Evolutionary conservation across 1,139 yeast genomes (phyloP).

Genomic region (Suhomyces yuchorum): DNA sequence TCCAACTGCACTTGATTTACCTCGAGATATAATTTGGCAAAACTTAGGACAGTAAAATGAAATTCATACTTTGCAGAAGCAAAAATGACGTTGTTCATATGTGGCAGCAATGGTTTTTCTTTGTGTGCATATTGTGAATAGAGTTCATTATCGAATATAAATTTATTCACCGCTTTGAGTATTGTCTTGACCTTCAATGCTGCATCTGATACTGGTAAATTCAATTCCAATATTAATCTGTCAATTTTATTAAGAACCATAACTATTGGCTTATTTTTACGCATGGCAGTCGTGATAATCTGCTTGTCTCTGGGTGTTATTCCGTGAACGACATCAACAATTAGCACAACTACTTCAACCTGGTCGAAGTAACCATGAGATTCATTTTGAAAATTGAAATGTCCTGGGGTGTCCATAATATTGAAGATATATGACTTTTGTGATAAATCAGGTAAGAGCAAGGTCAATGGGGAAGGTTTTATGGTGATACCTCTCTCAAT

Average conservation of each 20-base stretch:
- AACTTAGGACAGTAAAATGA: slow-evolving; percentile 66
- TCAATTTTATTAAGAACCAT: slow-evolving; percentile 84
- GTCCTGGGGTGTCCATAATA: slow-evolving; percentile 89
- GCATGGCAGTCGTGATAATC: slow-evolving; percentile 51
- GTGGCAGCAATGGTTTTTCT: slow-evolving; percentile 56
- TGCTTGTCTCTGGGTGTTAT: slow-evolving; percentile 55
- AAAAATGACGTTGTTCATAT: slow-evolving; percentile 66
- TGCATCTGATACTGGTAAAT: slow-evolving; percentile 73
- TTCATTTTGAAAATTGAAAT: slow-evolving; percentile 80
- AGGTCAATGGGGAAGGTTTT: slow-evolving; percentile 61
- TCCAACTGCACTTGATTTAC: slow-evolving; percentile 34
- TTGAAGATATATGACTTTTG: slow-evolving; percentile 63
- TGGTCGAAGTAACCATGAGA: slow-evolving; percentile 56
- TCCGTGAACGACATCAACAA: slow-evolving; percentile 88
- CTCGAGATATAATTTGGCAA: slow-evolving; percentile 56
- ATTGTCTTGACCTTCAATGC: slow-evolving; percentile 64
- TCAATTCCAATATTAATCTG: slow-evolving; percentile 73
- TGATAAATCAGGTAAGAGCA: slow-evolving; percentile 58
- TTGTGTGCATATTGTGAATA: slow-evolving; percentile 28
- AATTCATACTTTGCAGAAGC: slow-evolving; percentile 66
- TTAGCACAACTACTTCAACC: slow-evolving; percentile 67
- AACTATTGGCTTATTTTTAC: slow-evolving; percentile 51
- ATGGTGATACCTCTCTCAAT: slow-evolving; percentile 69
- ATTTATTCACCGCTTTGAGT: slow-evolving; percentile 65
- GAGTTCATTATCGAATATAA: slow-evolving; percentile 38